These are phyloP conservation scores for Saksenaea vasiformis DNA, from an alignment of 371 early-diverging fungal species.

Conservation along the genomic window DNA sequence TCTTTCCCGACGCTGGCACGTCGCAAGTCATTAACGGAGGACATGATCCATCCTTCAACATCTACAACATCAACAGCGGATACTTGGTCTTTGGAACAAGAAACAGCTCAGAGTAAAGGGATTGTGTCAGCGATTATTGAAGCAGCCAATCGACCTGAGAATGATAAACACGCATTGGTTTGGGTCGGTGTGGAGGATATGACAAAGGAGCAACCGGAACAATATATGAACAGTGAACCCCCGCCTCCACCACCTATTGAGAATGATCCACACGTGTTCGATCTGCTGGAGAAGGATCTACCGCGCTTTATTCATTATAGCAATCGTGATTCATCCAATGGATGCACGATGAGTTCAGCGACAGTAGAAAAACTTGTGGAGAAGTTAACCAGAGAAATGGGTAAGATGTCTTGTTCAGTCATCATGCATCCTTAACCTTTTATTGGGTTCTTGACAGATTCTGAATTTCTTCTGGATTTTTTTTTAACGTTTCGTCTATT, in stretches of 20 bases:
- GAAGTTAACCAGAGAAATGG: constrained; percentile 59
- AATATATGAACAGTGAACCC: constrained; percentile 1
- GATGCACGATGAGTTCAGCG: constrained; percentile 35
- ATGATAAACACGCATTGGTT: constrained; percentile 16
- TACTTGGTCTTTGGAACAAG: background rate
- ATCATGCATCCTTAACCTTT: background rate
- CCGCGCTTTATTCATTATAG: constrained; percentile 39
- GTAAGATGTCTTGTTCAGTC: constrained; percentile 26
- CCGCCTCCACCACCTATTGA: constrained; percentile 39
- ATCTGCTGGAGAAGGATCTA: constrained; percentile 26
- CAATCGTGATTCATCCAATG: constrained; percentile 25
- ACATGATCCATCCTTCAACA: background rate
- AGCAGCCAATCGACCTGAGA: constrained; percentile 16
- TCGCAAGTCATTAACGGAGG: background rate
- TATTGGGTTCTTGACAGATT: constrained; percentile 23
- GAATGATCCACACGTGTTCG: constrained; percentile 49
- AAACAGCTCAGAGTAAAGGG: constrained; percentile 12
- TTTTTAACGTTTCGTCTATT: constrained; percentile 53
- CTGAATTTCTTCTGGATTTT: constrained; percentile 48
- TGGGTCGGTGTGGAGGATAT: constrained; percentile 31
- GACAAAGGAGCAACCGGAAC: constrained; percentile 5
- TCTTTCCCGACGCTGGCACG: constrained; percentile 3
- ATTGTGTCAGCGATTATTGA: constrained; percentile 35
- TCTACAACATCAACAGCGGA: too few relatives aligned
- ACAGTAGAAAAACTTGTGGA: constrained; percentile 63